Evolutionary conservation across 106 monocot species (phyloP).

Genomic region (Hemerocallis citrina): DNA sequence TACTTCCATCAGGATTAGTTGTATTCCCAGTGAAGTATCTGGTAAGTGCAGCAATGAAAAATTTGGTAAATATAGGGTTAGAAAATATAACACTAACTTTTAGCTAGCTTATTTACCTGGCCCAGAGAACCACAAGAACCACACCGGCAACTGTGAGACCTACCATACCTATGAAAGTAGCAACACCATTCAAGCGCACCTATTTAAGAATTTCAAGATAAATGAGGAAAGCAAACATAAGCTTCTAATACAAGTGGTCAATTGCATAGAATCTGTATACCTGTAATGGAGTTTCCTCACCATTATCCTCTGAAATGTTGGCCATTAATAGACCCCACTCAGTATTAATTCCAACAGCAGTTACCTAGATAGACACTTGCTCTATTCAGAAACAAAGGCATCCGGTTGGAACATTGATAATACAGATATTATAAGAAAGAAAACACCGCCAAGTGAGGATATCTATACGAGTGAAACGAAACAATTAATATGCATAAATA

Average conservation of each 20-base stretch:
- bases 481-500: neutral
- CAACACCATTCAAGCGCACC: conserved; percentile 96
- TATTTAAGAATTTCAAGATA: conserved; percentile 23
- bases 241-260: neutral
- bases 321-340: conserved; percentile 98
- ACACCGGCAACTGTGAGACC: conserved; percentile 67
- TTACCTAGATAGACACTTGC: conserved; percentile 43
- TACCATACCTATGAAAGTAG: conserved; percentile 85
- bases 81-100: neutral
- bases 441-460: neutral
- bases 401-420: neutral
- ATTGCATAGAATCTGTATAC: conserved; percentile 25
- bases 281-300: conserved; percentile 98
- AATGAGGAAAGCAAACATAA: neutral
- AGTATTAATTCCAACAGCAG: conserved; percentile 94
- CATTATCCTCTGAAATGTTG: conserved; percentile 88
- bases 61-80: neutral
- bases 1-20: conserved; percentile 49
- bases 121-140: conserved; percentile 74
- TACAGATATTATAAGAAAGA: neutral
- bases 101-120: conserved; percentile 31
- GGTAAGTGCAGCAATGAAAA: neutral
- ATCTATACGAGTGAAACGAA: neutral
- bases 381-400: neutral
- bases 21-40: conserved; percentile 59